Conservation (phyloP, 495 filamentous ascomycete species). For the Penicillium roqueforti region DNA sequence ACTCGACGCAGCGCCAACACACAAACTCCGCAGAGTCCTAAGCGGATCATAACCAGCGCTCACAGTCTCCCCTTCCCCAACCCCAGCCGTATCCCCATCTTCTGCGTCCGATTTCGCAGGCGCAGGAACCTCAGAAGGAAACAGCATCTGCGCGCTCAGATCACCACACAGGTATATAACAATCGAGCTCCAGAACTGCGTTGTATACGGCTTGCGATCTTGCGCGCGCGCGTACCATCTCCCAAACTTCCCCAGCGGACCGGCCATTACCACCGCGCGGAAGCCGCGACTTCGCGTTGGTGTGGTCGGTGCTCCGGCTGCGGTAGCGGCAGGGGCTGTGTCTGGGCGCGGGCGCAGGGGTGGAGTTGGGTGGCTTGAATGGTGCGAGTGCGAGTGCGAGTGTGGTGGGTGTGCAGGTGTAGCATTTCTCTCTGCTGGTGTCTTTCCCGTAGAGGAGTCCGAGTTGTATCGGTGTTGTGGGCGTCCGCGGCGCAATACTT, state of each 20-base stretch:
- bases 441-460: slow-evolving; percentile 10
- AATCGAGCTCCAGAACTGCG: slow-evolving; percentile 70
- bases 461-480: slow-evolving; percentile 31
- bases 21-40: slow-evolving; percentile 65
- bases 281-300: slow-evolving; percentile 52
- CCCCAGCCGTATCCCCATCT: background rate
- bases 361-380: background rate
- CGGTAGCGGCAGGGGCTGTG: slow-evolving; percentile 10
- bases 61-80: slow-evolving; percentile 20
- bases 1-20: slow-evolving; percentile 65
- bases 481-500: slow-evolving; percentile 18
- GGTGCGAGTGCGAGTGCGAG: background rate
- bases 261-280: slow-evolving; percentile 56
- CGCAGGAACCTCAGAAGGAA: slow-evolving; percentile 31
- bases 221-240: slow-evolving; percentile 64
- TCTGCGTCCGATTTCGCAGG: slow-evolving; percentile 1
- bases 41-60: slow-evolving; percentile 62
- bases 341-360: slow-evolving; percentile 2
- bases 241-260: slow-evolving; percentile 38
- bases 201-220: slow-evolving; percentile 64
- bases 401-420: background rate
- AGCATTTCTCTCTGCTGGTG: background rate
- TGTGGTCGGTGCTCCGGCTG: slow-evolving; percentile 18
- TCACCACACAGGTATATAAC: slow-evolving; percentile 79
- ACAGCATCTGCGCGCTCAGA: slow-evolving; percentile 66